phyloP scores from a whole-genome alignment of 495 filamentous ascomycete species.

The Chaetomium fimeti region DNA sequence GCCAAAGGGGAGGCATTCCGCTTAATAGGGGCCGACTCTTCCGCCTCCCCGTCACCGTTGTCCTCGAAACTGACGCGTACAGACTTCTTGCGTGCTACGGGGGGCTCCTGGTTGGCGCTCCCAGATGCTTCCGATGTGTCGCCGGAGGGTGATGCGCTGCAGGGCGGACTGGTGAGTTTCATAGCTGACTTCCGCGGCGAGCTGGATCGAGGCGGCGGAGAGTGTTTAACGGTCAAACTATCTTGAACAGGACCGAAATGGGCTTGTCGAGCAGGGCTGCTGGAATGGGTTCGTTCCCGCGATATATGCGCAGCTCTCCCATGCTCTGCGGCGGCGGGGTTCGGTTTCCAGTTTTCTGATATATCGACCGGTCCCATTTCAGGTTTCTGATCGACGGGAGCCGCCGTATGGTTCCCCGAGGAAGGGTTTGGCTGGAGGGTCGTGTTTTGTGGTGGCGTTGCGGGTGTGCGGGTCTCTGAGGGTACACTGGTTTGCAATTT shows the following conservation, averaged over 20 bases:
- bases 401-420: neutral
- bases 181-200: conserved; percentile 86
- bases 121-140: conserved; percentile 42
- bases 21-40: conserved; percentile 54
- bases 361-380: neutral
- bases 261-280: conserved; percentile 56
- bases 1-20: conserved; percentile 50
- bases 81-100: conserved; percentile 60
- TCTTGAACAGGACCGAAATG: conserved; percentile 63
- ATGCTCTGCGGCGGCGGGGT: conserved; percentile 3
- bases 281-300: conserved; percentile 37
- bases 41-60: conserved; percentile 54
- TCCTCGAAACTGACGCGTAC: conserved; percentile 88
- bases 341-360: conserved; percentile 4
- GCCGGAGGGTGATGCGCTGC: conserved; percentile 47
- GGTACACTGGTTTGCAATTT: conserved; percentile 19
- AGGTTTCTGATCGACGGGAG: neutral
- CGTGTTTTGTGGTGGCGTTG: neutral
- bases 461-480: conserved; percentile 3
- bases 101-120: conserved; percentile 49
- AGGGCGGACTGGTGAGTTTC: conserved; percentile 61
- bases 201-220: conserved; percentile 73
- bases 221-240: conserved; percentile 61
- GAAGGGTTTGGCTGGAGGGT: neutral
- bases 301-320: conserved; percentile 12